These are phyloP conservation scores for Acanthamoeba lenticulata DNA, from an alignment of 208 protist genomes.

Conservation along the genomic window DNA sequence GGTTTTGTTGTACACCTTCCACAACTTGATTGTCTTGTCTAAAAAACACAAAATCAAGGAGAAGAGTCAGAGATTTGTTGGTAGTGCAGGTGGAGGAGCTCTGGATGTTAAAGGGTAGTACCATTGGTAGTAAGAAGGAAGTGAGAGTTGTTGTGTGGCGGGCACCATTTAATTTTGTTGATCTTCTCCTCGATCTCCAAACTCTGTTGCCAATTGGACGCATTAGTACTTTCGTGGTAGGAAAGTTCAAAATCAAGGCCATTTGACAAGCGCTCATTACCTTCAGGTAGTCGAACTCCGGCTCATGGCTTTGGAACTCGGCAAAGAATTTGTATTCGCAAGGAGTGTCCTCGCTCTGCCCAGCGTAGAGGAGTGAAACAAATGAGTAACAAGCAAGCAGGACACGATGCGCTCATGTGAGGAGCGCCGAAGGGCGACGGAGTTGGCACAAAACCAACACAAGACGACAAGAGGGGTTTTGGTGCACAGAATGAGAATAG, in stretches of 20 bases:
- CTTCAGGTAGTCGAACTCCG: slow-evolving; percentile 95
- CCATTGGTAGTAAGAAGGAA: slow-evolving; percentile 93
- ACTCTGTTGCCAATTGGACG: not conserved
- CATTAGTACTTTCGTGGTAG: not conserved
- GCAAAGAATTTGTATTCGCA: slow-evolving; percentile 90
- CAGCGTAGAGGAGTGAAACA: not conserved
- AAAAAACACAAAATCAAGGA: slow-evolving; percentile 54
- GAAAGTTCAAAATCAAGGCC: not conserved
- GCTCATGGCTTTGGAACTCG: slow-evolving; percentile 94
- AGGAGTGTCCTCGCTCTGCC: slow-evolving; percentile 45
- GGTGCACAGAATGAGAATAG: not conserved
- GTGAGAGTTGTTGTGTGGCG: slow-evolving; percentile 75
- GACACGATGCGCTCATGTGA: not conserved
- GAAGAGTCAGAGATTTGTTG: not conserved
- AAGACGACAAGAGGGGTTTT: not conserved
- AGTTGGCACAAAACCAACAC: too few relatives aligned
- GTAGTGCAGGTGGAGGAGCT: not conserved
- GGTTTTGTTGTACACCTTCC: slow-evolving; percentile 90
- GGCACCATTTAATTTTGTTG: slow-evolving; percentile 91
- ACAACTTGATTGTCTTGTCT: slow-evolving; percentile 95
- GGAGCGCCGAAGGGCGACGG: slow-evolving; percentile 31
- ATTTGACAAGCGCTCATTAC: not conserved
- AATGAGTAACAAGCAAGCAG: not conserved
- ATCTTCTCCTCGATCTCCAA: slow-evolving; percentile 96
- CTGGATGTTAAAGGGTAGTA: slow-evolving; percentile 70